Base-by-base conservation (phyloP, 768 basidiomycete genomes). In the Leccinum fibrillosum region DNA sequence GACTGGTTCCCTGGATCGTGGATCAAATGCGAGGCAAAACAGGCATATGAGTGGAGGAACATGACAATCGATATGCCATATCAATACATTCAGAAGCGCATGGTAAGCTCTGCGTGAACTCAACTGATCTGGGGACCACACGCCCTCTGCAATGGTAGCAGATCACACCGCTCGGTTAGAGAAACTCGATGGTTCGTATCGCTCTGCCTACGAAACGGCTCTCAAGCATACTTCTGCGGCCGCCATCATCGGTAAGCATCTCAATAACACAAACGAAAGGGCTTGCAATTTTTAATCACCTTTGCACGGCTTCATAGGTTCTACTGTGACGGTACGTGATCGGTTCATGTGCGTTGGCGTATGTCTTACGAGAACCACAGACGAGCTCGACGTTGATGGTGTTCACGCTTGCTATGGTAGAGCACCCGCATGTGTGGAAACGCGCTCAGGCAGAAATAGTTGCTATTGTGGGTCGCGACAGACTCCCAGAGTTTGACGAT, bases 1-100 rank as follows among this genome's bases (percentile, higher is more conserved):
- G 51, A 59, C 21, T 63, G 62, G 59, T 51, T 54, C 7, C 61
- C 56, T n/a, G 62, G 62, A 15, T 54, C 55, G 4, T 51, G 39
- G 23, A 15, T 61, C 49, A 63, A 61, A 9, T 39, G 28, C 15
- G 23, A 32, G 42, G 59, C 62, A 28, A 50, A 13, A 47, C 0
- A 5, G 8, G 56, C 55, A 21, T 15, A 19, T 23, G 32, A 44
- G 8, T 53, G 25, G n/a, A 17, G 30, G 3, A 42, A 32, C 19
- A 28, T 55, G 44, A 51, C 55, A 56, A 17, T 52, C 19, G 34
- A 63, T 5, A 54, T 13, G 4, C 55, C 55, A 10, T 61, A 58
- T 25, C 52, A 39, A 17, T 45, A 57, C 21, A 53, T 26, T 15
- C 25, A 42, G 12, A 30, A 52, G 28, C 50, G 39, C 11, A 61